Base-by-base conservation (phyloP, 2,329 filamentous ascomycete species). In the Hypoxylon rubiginosum region DNA sequence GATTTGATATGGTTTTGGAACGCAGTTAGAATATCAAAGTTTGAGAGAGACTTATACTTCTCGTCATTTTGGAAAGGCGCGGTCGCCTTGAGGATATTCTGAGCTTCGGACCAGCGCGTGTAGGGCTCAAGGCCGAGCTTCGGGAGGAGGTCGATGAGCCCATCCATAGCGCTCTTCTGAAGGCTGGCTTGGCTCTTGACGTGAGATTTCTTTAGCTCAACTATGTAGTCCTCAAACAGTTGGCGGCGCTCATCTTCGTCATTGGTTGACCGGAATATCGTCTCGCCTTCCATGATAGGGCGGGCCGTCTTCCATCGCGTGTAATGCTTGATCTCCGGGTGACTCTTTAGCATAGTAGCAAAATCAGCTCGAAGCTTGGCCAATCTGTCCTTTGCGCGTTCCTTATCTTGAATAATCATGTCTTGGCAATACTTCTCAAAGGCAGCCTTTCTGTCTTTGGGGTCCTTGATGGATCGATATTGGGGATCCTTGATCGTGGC, bases 341-440 rank as follows among this genome's bases (percentile, higher is more conserved):
- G 95, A 71, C 94, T 94, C 81, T 91, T 93, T 71, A 99, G 87
- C 96, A 99, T 99, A 59, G 91, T 94, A 72, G 92, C 91, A 80
- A 99, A 99, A 84, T 98, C 96, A 79, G 92, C 87, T 75, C 94
- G 92, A 76, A 98, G 86, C 83, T 97, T 98, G 73, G 92, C 86
- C 79, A 97, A 86, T 77, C 96, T 91, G 81, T 98, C 95, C 80
- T 97, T 95, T 76, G 94, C 94, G 72, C 92, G 92, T 79, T 97
- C 93, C 83, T 97, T 96, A 82, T 99, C 96, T 82, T 97, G 93
- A 72, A 92, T 85, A 72, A 96, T 89, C 79, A 97, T 88, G 78
- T 98, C 93, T 73, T 93, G 86, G 77, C 93, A 93, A 83, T 96
- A 99, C 82, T 97, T 97, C 82, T 97, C 93, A 79, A 97, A 99